Conservation (phyloP, 208 protist species). For the Plasmodiophora brassicae region DNA sequence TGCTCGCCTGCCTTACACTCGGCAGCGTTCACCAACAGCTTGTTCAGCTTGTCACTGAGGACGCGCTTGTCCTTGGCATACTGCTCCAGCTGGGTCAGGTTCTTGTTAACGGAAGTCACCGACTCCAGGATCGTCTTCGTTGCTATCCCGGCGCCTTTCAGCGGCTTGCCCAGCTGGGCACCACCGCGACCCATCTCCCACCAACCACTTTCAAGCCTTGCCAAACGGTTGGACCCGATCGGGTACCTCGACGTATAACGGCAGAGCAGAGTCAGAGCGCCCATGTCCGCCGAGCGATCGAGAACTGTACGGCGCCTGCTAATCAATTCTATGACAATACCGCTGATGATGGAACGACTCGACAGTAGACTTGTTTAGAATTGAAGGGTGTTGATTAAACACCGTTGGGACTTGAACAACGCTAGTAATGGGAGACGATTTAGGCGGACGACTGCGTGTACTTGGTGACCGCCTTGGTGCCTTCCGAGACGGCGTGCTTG, state of each 20-base stretch:
- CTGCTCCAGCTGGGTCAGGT: not conserved
- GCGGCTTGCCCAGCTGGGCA: not conserved
- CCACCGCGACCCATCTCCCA: slow-evolving; percentile 12
- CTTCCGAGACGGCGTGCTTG: slow-evolving; percentile 97
- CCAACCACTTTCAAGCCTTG: too few species aligned
- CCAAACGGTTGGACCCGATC: too few species aligned
- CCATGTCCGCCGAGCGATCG: too few species aligned
- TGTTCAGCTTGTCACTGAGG: not conserved
- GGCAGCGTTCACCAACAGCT: not conserved
- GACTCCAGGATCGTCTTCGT: not conserved
- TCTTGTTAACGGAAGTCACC: not conserved
- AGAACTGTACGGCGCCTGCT: too few species aligned
- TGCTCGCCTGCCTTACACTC: not conserved
- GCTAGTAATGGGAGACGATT: not conserved
- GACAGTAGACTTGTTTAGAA: too few species aligned
- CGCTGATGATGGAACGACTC: too few species aligned
- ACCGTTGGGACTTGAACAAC: too few species aligned
- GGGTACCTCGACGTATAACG: too few species aligned
- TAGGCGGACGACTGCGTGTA: slow-evolving; percentile 26
- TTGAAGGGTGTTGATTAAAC: too few species aligned
- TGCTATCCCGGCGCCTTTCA: not conserved
- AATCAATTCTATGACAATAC: too few species aligned
- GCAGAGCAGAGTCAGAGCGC: too few species aligned
- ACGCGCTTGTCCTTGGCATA: not conserved
- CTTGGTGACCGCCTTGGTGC: slow-evolving; percentile 91